Evolutionary conservation across 1,139 yeast genomes (phyloP).

Genomic region (Taiozyma sp.): DNA sequence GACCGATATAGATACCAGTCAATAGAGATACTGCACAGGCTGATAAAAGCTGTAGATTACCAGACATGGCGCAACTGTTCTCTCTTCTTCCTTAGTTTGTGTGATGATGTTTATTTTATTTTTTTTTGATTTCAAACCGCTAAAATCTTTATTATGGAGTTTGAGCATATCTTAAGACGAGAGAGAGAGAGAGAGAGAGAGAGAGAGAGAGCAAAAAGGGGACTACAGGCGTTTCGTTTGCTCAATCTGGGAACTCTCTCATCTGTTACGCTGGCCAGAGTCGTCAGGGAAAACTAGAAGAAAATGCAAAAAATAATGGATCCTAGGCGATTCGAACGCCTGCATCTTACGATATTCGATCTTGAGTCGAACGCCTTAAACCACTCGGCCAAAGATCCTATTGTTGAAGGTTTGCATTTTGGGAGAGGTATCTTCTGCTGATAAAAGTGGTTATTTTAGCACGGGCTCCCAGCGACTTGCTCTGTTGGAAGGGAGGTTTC

Average conservation of each 20-base stretch:
- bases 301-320: constrained; percentile 1
- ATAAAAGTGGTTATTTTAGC: too few relatives aligned
- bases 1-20: constrained; percentile 22
- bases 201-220: background rate
- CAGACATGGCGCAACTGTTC: constrained; percentile 6
- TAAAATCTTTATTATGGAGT: background rate
- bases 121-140: background rate
- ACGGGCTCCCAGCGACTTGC: too few relatives aligned
- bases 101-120: background rate
- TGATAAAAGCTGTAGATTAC: constrained; percentile 17
- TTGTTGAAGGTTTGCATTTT: background rate
- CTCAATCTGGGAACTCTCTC: too few relatives aligned
- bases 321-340: constrained; percentile 5
- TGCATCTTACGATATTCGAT: constrained; percentile 3
- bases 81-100: background rate
- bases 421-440: too few relatives aligned
- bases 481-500: too few relatives aligned
- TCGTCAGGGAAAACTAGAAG: background rate
- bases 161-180: background rate
- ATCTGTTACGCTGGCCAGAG: background rate
- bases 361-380: constrained; percentile 5
- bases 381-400: constrained; percentile 6
- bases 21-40: constrained; percentile 21
- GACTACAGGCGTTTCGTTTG: too few relatives aligned
- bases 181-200: background rate